phyloP scores from a whole-genome alignment of 2,329 filamentous ascomycete species.

The Penicillium olsonii region DNA sequence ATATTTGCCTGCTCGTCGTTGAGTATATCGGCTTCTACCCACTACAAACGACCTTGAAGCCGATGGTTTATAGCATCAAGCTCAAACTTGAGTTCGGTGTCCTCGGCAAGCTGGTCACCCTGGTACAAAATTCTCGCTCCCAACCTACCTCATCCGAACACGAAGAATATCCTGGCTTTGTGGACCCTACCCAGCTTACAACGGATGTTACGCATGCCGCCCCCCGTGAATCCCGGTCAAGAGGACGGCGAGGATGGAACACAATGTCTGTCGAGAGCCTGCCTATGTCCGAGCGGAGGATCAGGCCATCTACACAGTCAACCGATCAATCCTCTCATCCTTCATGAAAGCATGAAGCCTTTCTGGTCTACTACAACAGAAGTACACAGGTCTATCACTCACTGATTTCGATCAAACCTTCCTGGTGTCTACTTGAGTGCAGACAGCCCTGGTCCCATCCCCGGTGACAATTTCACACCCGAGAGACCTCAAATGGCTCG shows the following conservation, averaged over 20 bases:
- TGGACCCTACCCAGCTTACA: slow-evolving; percentile 42
- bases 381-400: no score
- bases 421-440: neutral
- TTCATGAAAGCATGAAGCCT: slow-evolving; percentile 14
- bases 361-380: no score
- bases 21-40: slow-evolving; percentile 47
- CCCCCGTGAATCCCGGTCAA: slow-evolving; percentile 15
- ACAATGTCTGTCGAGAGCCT: slow-evolving; percentile 34
- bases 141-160: slow-evolving; percentile 33
- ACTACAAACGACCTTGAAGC: slow-evolving; percentile 49
- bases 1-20: slow-evolving; percentile 45
- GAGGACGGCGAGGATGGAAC: slow-evolving; percentile 23
- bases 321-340: slow-evolving; percentile 16
- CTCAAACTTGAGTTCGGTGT: slow-evolving; percentile 54
- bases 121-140: slow-evolving; percentile 37
- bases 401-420: no score
- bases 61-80: slow-evolving; percentile 51
- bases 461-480: neutral
- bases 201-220: slow-evolving; percentile 41
- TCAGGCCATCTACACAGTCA: slow-evolving; percentile 20
- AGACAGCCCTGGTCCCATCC: neutral
- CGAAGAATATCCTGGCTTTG: slow-evolving; percentile 43
- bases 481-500: neutral
- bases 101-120: slow-evolving; percentile 44
- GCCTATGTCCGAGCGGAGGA: slow-evolving; percentile 25